Evolutionary conservation across 1,284 basidiomycete genomes (phyloP).

Genomic region (Coniferiporia sulphurascens): DNA sequence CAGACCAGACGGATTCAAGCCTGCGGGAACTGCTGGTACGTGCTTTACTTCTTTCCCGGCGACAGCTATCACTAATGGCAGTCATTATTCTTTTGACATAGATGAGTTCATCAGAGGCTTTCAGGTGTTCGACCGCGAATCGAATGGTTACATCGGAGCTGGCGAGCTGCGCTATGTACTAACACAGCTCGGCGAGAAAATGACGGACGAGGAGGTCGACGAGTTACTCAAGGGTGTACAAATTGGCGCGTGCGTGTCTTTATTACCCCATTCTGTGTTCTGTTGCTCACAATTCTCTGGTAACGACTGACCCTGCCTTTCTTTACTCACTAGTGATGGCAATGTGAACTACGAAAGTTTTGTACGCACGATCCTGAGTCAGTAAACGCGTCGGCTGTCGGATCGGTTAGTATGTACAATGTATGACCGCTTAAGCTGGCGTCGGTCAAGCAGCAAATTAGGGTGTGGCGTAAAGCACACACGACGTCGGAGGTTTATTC

Average conservation of each 20-base stretch:
- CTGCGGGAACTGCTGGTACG: slow-evolving; percentile 84
- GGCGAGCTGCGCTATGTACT: slow-evolving; percentile 92
- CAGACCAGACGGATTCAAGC: slow-evolving; percentile 94
- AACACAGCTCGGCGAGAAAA: slow-evolving; percentile 95
- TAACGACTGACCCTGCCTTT: slow-evolving; percentile 21
- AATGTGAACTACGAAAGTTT: slow-evolving; percentile 98
- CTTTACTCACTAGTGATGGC: slow-evolving; percentile 64
- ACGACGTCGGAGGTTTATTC: too few relatives aligned
- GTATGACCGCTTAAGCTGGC: too few relatives aligned
- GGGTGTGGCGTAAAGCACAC: too few relatives aligned
- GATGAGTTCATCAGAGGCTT: slow-evolving; percentile 99
- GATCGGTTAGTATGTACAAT: too few relatives aligned
- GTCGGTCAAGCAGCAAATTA: too few relatives aligned
- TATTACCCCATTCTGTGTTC: neutral
- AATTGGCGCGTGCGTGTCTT: slow-evolving; percentile 66
- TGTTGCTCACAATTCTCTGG: neutral
- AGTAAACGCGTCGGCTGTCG: slow-evolving; percentile 38
- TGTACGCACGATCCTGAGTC: slow-evolving; percentile 86
- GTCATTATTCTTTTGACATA: slow-evolving; percentile 29
- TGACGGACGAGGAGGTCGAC: slow-evolving; percentile 96
- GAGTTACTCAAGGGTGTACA: slow-evolving; percentile 95
- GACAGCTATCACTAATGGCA: too few relatives aligned
- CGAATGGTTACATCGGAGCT: slow-evolving; percentile 93
- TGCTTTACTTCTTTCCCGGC: slow-evolving; percentile 24
- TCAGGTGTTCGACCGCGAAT: slow-evolving; percentile 98